Conservation (phyloP, 2,329 filamentous ascomycete genomes). For the Elsinoe fawcettii region DNA sequence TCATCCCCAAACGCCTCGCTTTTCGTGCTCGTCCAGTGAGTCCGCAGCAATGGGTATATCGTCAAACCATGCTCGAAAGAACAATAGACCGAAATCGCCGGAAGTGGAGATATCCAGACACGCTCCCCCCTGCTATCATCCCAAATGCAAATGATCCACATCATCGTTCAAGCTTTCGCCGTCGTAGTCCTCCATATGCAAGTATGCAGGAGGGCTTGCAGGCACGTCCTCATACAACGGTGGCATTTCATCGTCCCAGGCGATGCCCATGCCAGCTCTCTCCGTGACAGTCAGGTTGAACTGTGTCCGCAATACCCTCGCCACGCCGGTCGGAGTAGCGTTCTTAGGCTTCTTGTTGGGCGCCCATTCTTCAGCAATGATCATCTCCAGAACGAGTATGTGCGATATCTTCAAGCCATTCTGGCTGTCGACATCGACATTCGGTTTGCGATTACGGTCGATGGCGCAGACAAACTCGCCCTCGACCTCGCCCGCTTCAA, state of each 20-base stretch:
- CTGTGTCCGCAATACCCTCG: constrained; percentile 85
- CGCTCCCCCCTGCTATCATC: neutral
- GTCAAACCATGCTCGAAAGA: neutral
- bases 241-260: constrained; percentile 93
- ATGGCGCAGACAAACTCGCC: constrained; percentile 66
- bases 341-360: constrained; percentile 62
- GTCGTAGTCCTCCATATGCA: constrained; percentile 40
- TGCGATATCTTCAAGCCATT: constrained; percentile 75
- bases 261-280: constrained; percentile 76
- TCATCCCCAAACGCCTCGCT: constrained; percentile 1
- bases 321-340: constrained; percentile 79
- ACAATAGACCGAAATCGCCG: neutral
- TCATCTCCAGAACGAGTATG: constrained; percentile 82
- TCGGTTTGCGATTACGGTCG: constrained; percentile 54
- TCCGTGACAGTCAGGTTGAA: constrained; percentile 79
- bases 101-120: neutral
- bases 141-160: constrained; percentile 37
- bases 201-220: constrained; percentile 62
- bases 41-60: constrained; percentile 3
- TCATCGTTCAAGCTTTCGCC: constrained; percentile 41
- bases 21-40: neutral
- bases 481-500: constrained; percentile 61
- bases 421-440: constrained; percentile 68
- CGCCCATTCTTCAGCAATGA: constrained; percentile 83
- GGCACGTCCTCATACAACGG: constrained; percentile 93